phyloP scores from a whole-genome alignment of 2,329 filamentous ascomycete genomes.

The Hypoxylon sp. region DNA sequence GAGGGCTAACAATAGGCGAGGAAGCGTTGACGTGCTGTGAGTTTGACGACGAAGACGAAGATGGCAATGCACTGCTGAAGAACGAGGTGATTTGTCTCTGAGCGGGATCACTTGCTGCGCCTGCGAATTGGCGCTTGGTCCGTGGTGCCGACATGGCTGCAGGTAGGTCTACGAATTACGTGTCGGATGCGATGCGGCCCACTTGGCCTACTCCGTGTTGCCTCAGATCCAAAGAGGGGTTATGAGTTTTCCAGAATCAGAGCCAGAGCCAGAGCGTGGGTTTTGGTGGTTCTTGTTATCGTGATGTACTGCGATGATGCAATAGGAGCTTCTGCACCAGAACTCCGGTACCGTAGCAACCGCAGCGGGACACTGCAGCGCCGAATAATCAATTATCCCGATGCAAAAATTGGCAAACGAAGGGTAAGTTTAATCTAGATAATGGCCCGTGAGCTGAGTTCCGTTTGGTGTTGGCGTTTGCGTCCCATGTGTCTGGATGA shows the following conservation, averaged over 20 bases:
- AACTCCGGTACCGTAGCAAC: background rate
- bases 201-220: conserved; percentile 19
- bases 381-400: conserved; percentile 4
- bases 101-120: conserved; percentile 69
- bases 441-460: background rate
- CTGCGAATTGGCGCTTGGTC: conserved; percentile 74
- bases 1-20: conserved; percentile 56
- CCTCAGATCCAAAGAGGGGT: conserved; percentile 28
- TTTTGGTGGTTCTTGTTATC: conserved; percentile 12
- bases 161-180: conserved; percentile 22
- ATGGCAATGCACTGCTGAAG: conserved; percentile 59
- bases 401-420: background rate
- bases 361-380: conserved; percentile 3
- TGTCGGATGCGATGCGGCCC: conserved; percentile 35
- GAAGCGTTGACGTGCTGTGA: conserved; percentile 56
- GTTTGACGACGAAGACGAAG: conserved; percentile 29
- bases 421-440: background rate
- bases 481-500: conserved; percentile 16
- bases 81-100: conserved; percentile 76
- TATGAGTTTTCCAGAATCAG: conserved; percentile 8
- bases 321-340: conserved; percentile 15
- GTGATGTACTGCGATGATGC: conserved; percentile 21
- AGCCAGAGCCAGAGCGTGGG: conserved; percentile 23
- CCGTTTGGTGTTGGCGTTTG: conserved; percentile 1
- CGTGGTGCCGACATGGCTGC: conserved; percentile 66